These are phyloP conservation scores for Neoboletus magnificus DNA, from an alignment of 768 basidiomycete genomes.

Conservation along the genomic window DNA sequence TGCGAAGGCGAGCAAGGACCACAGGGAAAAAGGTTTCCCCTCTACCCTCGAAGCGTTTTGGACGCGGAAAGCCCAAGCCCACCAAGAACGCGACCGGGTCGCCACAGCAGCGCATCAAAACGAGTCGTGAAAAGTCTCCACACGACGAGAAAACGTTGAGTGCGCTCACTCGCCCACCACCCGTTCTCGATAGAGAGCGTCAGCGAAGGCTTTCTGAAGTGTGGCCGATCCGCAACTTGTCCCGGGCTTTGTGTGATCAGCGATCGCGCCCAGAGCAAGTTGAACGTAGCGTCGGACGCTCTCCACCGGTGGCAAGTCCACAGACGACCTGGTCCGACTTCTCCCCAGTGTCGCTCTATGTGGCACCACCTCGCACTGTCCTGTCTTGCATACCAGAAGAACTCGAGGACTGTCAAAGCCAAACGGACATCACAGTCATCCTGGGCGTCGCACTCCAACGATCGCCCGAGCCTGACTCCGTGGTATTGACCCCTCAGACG, in stretches of 20 bases:
- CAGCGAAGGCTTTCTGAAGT: conserved; percentile 13
- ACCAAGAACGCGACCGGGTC: background rate
- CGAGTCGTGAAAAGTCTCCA: conserved; percentile 1
- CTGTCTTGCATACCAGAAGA: conserved; percentile 32
- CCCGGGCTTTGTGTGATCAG: conserved; percentile 10
- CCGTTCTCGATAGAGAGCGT: conserved; percentile 11
- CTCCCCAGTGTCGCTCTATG: conserved; percentile 18
- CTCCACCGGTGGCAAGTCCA: background rate
- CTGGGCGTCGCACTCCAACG: conserved; percentile 12
- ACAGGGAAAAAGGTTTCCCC: background rate
- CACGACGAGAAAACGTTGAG: conserved; percentile 14
- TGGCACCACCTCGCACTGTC: conserved; percentile 15
- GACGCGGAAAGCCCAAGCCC: conserved; percentile 6
- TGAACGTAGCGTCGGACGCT: background rate
- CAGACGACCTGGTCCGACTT: conserved; percentile 34
- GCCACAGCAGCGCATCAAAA: background rate
- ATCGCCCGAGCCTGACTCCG: conserved; percentile 10
- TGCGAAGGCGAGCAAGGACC: conserved; percentile 19
- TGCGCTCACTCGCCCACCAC: conserved; percentile 13
- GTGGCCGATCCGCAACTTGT: conserved; percentile 23
- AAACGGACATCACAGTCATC: conserved; percentile 11
- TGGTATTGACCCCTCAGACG: background rate
- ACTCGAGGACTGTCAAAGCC: conserved; percentile 22
- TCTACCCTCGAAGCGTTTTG: background rate
- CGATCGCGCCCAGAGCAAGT: conserved; percentile 3